These are phyloP conservation scores for Picochlorum costavermella DNA, from an alignment of 139 green algal species.

Conservation along the genomic window DNA sequence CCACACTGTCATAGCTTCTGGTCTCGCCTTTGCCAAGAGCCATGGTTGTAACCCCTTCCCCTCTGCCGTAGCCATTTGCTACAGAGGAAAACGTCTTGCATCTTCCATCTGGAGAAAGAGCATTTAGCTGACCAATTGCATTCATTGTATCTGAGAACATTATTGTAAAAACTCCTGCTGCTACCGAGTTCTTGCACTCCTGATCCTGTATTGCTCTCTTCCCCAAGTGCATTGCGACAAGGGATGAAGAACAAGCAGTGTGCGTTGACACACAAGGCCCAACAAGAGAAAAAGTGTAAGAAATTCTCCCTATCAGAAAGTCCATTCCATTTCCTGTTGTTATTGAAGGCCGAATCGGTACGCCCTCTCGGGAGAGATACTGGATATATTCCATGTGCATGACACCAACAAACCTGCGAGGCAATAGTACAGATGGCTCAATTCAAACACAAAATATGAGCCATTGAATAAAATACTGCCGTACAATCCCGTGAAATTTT, in stretches of 20 bases:
- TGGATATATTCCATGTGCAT: conserved; percentile 14
- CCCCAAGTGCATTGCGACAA: conserved; percentile 63
- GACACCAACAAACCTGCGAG: conserved; percentile 9
- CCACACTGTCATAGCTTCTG: conserved; percentile 1
- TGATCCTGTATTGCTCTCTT: conserved; percentile 18
- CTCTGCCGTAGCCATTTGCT: conserved; percentile 46
- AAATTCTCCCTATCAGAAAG: conserved; percentile 42
- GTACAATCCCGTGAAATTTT: conserved; percentile 28
- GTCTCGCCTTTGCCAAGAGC: background rate
- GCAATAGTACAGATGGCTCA: background rate
- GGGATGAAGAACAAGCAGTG: conserved; percentile 81
- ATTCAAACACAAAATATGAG: background rate
- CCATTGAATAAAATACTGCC: background rate
- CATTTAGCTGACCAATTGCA: conserved; percentile 31
- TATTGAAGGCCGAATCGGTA: conserved; percentile 12
- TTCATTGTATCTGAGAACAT: conserved; percentile 26
- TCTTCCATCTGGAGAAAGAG: conserved; percentile 25
- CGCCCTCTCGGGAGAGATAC: conserved; percentile 12
- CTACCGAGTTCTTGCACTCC: conserved; percentile 20
- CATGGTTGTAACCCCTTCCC: conserved; percentile 26
- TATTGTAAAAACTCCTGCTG: conserved; percentile 28
- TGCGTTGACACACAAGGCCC: conserved; percentile 34
- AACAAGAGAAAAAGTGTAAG: conserved; percentile 41
- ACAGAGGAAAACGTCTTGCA: conserved; percentile 46
- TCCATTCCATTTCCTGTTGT: conserved; percentile 38